phyloP scores from a whole-genome alignment of 2,329 filamentous ascomycete genomes.

The Calycina herbarum region DNA sequence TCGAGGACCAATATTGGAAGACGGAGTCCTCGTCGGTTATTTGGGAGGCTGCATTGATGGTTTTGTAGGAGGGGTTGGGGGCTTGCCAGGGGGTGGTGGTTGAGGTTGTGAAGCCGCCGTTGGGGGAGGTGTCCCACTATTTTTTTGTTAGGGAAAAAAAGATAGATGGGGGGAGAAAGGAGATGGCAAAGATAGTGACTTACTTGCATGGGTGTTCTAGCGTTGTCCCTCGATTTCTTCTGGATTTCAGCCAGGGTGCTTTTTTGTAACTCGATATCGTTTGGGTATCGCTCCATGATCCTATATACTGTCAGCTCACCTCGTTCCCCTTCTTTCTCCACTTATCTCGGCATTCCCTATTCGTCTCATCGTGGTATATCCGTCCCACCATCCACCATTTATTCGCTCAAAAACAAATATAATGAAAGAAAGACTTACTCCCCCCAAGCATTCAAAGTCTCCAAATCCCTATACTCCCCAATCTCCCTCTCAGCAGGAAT shows the following conservation, averaged over 20 bases:
- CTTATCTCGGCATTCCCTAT: background rate
- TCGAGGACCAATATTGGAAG: conserved; percentile 60
- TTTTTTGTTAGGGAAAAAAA: too few relatives aligned
- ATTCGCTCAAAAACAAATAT: too few relatives aligned
- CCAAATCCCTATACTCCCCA: conserved; percentile 68
- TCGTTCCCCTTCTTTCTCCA: background rate
- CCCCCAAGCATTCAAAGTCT: conserved; percentile 54
- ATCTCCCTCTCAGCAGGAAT: conserved; percentile 58
- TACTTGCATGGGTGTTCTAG: conserved; percentile 63
- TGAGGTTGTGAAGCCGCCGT: conserved; percentile 67
- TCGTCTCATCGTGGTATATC: too few relatives aligned
- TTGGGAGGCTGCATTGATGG: conserved; percentile 63
- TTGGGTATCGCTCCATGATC: conserved; percentile 36
- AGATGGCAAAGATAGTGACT: background rate
- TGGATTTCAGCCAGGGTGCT: conserved; percentile 51
- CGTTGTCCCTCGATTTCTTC: conserved; percentile 66
- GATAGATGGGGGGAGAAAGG: too few relatives aligned
- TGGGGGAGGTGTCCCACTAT: conserved; percentile 55
- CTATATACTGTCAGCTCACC: conserved; percentile 24
- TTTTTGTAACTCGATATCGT: conserved; percentile 42
- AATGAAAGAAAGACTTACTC: conserved; percentile 22
- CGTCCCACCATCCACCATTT: background rate
- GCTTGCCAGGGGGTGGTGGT: conserved; percentile 65
- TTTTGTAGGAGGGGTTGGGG: conserved; percentile 60
- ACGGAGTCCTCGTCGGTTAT: conserved; percentile 49